A percentile compares a stretch with the other conserved stretches of the same genome.
phyloP scores from a whole-genome alignment of 2,329 filamentous ascomycete genomes.

The Talaromyces marneffei region DNA sequence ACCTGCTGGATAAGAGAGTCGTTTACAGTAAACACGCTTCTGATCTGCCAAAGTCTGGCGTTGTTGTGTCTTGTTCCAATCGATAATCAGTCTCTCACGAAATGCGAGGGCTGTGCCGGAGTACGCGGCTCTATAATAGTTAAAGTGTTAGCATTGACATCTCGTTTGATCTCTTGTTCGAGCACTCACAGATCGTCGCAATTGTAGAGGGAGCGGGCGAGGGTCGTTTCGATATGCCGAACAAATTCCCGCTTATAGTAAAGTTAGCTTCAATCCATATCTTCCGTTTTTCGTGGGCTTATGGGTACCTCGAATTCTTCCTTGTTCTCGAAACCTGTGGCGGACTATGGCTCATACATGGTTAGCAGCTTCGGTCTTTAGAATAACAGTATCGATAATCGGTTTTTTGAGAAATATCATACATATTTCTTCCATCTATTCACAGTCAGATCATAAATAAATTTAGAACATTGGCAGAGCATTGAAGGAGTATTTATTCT shows the following conservation, averaged over 20 bases:
- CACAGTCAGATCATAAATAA: background rate
- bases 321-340: constrained; percentile 65
- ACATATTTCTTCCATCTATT: constrained; percentile 57
- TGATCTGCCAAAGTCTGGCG: constrained; percentile 82
- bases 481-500: constrained; percentile 32
- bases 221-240: constrained; percentile 89
- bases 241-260: constrained; percentile 67
- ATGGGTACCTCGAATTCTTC: constrained; percentile 64
- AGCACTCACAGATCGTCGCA: constrained; percentile 69
- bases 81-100: constrained; percentile 83
- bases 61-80: constrained; percentile 98
- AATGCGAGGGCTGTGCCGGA: constrained; percentile 86
- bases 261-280: background rate
- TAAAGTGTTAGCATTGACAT: background rate
- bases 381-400: background rate
- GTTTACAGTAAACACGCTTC: constrained; percentile 83
- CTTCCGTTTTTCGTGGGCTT: background rate
- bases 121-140: constrained; percentile 64
- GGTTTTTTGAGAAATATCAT: constrained; percentile 24
- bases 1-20: constrained; percentile 17
- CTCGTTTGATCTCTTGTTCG: background rate
- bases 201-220: constrained; percentile 95
- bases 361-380: background rate
- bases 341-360: constrained; percentile 42
- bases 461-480: background rate